Conservation (phyloP, 129 eudicot species). For the Artemisia tridentata region DNA sequence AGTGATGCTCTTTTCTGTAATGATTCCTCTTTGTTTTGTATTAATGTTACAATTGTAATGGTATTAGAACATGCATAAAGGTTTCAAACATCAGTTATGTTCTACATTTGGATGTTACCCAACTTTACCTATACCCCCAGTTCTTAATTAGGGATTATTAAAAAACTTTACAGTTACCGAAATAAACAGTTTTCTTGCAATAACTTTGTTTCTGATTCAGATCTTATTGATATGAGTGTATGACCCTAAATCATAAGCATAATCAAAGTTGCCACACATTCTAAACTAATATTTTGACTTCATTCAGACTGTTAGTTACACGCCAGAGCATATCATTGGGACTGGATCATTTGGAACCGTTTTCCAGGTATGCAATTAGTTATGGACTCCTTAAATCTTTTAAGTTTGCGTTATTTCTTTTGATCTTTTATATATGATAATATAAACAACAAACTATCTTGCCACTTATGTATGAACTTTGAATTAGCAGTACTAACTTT, state of each 20-base stretch:
- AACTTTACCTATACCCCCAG: too few relatives aligned
- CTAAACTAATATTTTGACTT: conserved; percentile 19
- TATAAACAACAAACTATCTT: too few relatives aligned
- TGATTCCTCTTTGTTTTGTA: too few relatives aligned
- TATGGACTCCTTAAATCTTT: neutral
- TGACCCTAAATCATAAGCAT: neutral
- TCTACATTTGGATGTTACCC: too few relatives aligned
- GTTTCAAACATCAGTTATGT: too few relatives aligned
- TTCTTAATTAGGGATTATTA: neutral
- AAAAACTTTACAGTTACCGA: neutral
- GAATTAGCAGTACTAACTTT: too few relatives aligned
- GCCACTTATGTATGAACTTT: too few relatives aligned
- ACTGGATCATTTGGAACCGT: conserved; percentile 97
- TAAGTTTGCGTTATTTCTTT: neutral
- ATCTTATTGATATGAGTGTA: too few relatives aligned
- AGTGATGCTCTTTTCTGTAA: too few relatives aligned
- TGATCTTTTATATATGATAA: neutral
- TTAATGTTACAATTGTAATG: too few relatives aligned
- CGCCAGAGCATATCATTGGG: conserved; percentile 95
- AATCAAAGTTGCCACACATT: neutral
- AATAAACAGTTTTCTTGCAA: neutral
- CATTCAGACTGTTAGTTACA: conserved; percentile 82
- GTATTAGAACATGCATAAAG: too few relatives aligned
- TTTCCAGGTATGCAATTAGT: conserved; percentile 58
- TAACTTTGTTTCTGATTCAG: neutral